Conservation (phyloP, 257 asterid genomes). For the Nemophila menziesii region DNA sequence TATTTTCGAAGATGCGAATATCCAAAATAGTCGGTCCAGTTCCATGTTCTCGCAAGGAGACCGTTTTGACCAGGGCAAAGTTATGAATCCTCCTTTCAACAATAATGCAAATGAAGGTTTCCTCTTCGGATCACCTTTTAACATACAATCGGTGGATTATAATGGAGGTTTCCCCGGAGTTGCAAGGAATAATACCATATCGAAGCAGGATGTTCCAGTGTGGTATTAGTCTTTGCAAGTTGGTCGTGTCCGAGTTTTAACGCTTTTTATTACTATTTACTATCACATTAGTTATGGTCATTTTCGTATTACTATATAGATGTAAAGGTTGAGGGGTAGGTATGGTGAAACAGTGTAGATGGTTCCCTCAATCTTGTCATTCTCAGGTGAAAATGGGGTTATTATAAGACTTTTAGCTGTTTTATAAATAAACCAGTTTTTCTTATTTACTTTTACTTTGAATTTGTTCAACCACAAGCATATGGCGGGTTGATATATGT, state of each 20-base stretch:
- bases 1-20: neutral
- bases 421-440: neutral
- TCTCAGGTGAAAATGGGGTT: neutral
- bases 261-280: neutral
- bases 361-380: neutral
- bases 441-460: neutral
- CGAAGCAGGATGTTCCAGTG: slow-evolving; percentile 34
- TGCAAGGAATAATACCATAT: slow-evolving; percentile 23
- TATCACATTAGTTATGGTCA: neutral
- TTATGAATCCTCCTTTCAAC: slow-evolving; percentile 28
- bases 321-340: neutral
- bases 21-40: neutral
- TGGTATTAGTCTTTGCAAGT: slow-evolving; percentile 44
- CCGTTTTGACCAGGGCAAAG: slow-evolving; percentile 34
- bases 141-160: slow-evolving; percentile 26
- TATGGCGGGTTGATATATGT: neutral
- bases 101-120: slow-evolving; percentile 26
- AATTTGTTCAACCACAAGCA: neutral
- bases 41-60: slow-evolving; percentile 7
- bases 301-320: neutral
- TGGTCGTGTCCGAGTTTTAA: neutral
- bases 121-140: slow-evolving; percentile 50
- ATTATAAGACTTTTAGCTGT: neutral
- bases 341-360: neutral
- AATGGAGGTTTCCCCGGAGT: slow-evolving; percentile 26